These are phyloP conservation scores for Neocucurbitaria cava DNA, from an alignment of 2,329 filamentous ascomycete genomes.

Conservation along the genomic window DNA sequence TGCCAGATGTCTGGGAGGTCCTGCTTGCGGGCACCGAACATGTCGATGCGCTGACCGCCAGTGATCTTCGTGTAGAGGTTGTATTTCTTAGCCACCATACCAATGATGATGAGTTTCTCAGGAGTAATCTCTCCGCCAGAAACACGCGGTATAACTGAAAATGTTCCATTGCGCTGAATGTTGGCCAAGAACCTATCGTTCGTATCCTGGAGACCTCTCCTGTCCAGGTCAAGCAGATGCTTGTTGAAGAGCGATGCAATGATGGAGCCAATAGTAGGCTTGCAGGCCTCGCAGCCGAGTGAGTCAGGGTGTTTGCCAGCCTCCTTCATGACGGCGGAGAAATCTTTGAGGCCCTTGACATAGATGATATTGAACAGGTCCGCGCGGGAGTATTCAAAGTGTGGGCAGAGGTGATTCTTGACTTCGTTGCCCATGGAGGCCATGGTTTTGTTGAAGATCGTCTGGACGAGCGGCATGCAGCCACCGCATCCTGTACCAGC, in stretches of 20 bases:
- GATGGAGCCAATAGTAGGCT: constrained; percentile 81
- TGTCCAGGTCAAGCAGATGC: constrained; percentile 75
- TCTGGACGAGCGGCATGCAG: constrained; percentile 86
- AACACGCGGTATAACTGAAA: constrained; percentile 84
- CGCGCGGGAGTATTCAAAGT: constrained; percentile 82
- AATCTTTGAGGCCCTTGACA: constrained; percentile 76
- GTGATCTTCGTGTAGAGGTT: constrained; percentile 91
- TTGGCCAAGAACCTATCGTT: constrained; percentile 90
- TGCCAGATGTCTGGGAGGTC: constrained; percentile 85
- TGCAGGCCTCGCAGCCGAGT: constrained; percentile 86
- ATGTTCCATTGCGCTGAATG: constrained; percentile 90
- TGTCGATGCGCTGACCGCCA: constrained; percentile 87
- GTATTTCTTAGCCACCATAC: constrained; percentile 83
- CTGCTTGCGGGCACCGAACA: constrained; percentile 91
- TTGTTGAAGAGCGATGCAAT: constrained; percentile 83
- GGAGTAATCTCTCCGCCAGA: constrained; percentile 87
- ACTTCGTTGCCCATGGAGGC: constrained; percentile 84
- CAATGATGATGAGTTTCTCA: constrained; percentile 83
- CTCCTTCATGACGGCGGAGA: constrained; percentile 78
- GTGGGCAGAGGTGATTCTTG: constrained; percentile 83
- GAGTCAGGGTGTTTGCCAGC: constrained; percentile 74
- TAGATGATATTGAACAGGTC: constrained; percentile 91
- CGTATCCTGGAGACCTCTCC: constrained; percentile 83
- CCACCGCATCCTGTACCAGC: constrained; percentile 90
- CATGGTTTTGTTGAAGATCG: constrained; percentile 92